Evolutionary conservation across 2,329 filamentous ascomycete species (phyloP), one percentile per base, ranked within the genome.

Genomic region (Erysiphe pulchra): DNA sequence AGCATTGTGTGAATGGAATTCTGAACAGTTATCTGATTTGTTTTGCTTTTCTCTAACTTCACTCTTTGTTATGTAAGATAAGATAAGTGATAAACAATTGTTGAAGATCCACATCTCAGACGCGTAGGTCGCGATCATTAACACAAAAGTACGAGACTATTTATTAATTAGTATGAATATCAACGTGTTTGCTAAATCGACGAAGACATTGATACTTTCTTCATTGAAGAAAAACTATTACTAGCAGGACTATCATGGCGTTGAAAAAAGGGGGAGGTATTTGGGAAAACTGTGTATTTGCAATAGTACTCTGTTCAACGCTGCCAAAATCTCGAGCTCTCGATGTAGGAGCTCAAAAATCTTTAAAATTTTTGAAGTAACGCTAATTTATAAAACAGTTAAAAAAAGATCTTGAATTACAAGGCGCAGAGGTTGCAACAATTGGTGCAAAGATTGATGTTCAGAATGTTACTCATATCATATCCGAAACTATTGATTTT

Each of bases 401-500:
- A 11, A 33, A 47, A 42, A 42, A 49, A 39, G 53, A 52, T 31
- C 41, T 60, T 6, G 52, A 56, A 44, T 49, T 55, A n/a, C 53
- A 60, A 49, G 56, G 51, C 16, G 60, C 59, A 37, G 62, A 50
- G 53, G 63, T 60, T 42, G 49, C 55, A 14, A 54, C 60, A 16
- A 54, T 60, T 40, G 59, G 66, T 43, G 55, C 61, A 2, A 57
- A 48, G 17, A 53, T 63, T 14, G 50, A 59, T 32, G 48, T 70
- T 12, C 55, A 60, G 39, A 60, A 67, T 45, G 64, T 75, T 49
- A 76, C 70, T 7, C 76, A 81, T 57, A 71, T 83, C 49, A 65
- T 83, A 50, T 71, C 86, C 47, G 74, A 77, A 48, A 87, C 80
- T 1, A 80, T 84, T 61, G 85, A 98, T 59, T 98, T 98, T 54